Base-by-base conservation (phyloP, 1,139 yeast genomes). In the Scheffersomyces lignicola region DNA sequence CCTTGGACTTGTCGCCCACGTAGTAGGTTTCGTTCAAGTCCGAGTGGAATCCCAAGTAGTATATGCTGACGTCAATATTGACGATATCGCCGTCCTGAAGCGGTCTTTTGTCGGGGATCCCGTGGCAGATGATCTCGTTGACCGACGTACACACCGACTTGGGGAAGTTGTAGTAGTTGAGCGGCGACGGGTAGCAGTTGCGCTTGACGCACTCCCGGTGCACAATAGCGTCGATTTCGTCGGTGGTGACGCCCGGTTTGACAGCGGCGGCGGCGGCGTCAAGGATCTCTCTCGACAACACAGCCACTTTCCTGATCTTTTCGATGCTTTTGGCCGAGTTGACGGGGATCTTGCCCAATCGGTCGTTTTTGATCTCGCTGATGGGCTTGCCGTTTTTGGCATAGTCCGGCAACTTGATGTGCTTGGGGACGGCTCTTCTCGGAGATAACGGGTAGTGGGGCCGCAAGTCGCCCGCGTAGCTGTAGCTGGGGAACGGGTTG, bases 11-110 rank as follows among this genome's bases (percentile, higher is more conserved):
- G 36, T 88, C 96, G 9, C 98, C 98, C 17, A 94, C 96, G 55
- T 92, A 94, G 60, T 90, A 92, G 1, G 98, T 94, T 62, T 92
- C 98, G 60, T 94, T 94, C 58, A 94, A 69, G 61, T 94, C 99
- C 3, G 96, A 83, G 62, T 94, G 97, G 65, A 81, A 79, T 1
- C 98, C 98, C 49, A 84, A 78, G 60, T 84, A 78, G 65, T 75
- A 92, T 37, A 94, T 62, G 3, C 96, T 75, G 33, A 94, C 88
- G 58, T 94, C 99, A 46, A 94, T 67, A 58, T 94, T 94, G 45
- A 94, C 73, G 47, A 94, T 92, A 58, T 94, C 99, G 35, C 99
- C 98, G 51, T 92, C 97, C 57, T 87, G 66, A 43, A 94, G 71
- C 26, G 79, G 80, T 37, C 90, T 77, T 63, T 85, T 75, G 60